These are phyloP conservation scores for Albugo laibachii DNA, from an alignment of 352 stramenopile genomes.

Conservation along the genomic window DNA sequence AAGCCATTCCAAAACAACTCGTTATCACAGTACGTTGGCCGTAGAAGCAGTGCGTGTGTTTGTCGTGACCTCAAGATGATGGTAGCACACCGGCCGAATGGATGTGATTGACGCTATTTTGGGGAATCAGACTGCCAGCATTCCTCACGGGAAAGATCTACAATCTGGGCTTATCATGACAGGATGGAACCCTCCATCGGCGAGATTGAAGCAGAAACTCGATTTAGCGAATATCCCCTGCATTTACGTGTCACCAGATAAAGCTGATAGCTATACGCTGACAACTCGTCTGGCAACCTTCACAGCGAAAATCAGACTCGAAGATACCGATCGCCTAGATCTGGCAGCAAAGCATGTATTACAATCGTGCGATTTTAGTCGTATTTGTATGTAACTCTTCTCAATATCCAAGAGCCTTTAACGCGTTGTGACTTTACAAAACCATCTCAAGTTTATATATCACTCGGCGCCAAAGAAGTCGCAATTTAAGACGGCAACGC, in stretches of 20 bases:
- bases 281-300: slow-evolving; percentile 60
- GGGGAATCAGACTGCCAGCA: slow-evolving; percentile 56
- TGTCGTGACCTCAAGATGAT: not conserved
- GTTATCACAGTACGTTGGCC: slow-evolving; percentile 45
- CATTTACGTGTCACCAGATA: slow-evolving; percentile 70
- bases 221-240: slow-evolving; percentile 73
- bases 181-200: slow-evolving; percentile 54
- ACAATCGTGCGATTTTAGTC: slow-evolving; percentile 62
- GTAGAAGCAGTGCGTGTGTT: not conserved
- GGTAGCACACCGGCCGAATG: slow-evolving; percentile 51
- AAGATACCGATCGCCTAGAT: slow-evolving; percentile 53
- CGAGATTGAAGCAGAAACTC: slow-evolving; percentile 35
- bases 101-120: slow-evolving; percentile 77
- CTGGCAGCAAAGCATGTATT: slow-evolving; percentile 62
- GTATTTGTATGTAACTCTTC: slow-evolving; percentile 2
- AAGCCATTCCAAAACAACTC: slow-evolving; percentile 68
- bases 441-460: no score
- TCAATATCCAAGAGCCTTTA: not conserved
- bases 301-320: slow-evolving; percentile 59
- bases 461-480: no score
- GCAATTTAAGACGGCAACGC: slow-evolving; percentile 53
- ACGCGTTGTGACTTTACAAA: not conserved
- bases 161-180: slow-evolving; percentile 65
- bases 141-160: slow-evolving; percentile 42
- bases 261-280: slow-evolving; percentile 75